Conservation (phyloP, 345 rosid species). For the Linum tenue region DNA sequence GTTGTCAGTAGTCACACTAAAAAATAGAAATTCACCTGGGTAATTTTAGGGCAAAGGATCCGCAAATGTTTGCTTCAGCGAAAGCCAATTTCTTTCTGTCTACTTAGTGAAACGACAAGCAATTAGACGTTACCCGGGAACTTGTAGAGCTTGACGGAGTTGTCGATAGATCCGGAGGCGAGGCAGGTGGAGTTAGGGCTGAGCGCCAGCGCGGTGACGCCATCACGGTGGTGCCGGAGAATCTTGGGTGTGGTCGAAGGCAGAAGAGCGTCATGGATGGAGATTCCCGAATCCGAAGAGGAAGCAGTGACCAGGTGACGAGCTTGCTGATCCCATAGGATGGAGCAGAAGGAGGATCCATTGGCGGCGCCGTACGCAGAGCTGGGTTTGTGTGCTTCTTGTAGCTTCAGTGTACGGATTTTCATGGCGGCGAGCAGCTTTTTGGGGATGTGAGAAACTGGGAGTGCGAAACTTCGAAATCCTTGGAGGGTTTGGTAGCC, state of each 20-base stretch:
- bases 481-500: neutral
- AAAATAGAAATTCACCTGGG: too few relatives aligned
- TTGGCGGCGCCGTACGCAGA: constrained; percentile 14
- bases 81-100: too few relatives aligned
- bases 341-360: constrained; percentile 54
- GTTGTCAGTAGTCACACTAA: too few relatives aligned
- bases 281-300: constrained; percentile 63
- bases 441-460: neutral
- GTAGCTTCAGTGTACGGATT: constrained; percentile 63
- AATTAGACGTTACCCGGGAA: constrained; percentile 51
- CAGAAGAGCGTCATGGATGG: constrained; percentile 64
- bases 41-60: too few relatives aligned
- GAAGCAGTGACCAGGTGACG: constrained; percentile 75
- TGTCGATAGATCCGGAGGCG: constrained; percentile 90
- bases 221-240: constrained; percentile 91
- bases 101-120: too few relatives aligned
- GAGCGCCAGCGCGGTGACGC: constrained; percentile 75
- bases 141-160: constrained; percentile 92
- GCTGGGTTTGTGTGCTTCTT: constrained; percentile 66
- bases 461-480: neutral
- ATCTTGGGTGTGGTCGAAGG: constrained; percentile 49
- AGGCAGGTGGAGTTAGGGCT: constrained; percentile 88
- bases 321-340: constrained; percentile 80
- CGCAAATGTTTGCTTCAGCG: neutral
- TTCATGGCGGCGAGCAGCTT: constrained; percentile 39